A percentile compares a stretch with the other conserved stretches of the same genome.
phyloP scores from a whole-genome alignment of 345 rosid genomes.

The Lenwebbia sp. region DNA sequence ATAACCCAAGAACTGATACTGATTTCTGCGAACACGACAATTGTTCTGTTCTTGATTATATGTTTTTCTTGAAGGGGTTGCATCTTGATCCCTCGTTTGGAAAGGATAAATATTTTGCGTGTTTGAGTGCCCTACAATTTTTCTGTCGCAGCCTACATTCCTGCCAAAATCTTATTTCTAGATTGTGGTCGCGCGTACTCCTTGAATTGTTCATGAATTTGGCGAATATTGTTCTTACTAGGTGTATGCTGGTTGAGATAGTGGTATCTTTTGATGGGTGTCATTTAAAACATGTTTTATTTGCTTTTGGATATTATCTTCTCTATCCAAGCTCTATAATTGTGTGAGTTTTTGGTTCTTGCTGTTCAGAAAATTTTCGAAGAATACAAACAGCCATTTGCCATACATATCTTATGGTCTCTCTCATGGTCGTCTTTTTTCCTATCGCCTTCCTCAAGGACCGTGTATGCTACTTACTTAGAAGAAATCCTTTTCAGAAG shows the following conservation, averaged over 20 bases:
- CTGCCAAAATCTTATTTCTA: neutral
- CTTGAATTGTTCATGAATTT: neutral
- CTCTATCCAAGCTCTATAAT: neutral
- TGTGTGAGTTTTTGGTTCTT: too few relatives aligned
- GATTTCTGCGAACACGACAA: too few relatives aligned
- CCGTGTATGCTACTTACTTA: conserved; percentile 19
- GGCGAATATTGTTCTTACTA: neutral
- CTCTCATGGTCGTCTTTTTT: conserved; percentile 51
- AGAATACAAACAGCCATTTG: conserved; percentile 52
- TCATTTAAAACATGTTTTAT: neutral
- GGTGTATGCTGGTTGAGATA: neutral
- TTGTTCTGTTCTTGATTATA: too few relatives aligned
- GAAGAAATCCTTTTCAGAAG: neutral
- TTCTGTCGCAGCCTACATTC: neutral
- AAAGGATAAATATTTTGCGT: neutral
- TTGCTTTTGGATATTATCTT: neutral
- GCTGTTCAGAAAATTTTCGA: conserved; percentile 39
- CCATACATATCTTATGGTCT: conserved; percentile 46
- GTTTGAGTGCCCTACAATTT: neutral
- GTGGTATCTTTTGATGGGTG: neutral
- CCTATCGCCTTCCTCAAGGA: conserved; percentile 37
- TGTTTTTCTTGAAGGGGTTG: too few relatives aligned
- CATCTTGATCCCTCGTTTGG: too few relatives aligned
- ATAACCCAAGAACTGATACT: too few relatives aligned
- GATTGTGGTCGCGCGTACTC: neutral